Evolutionary conservation across 768 basidiomycete genomes (phyloP).

Genomic region (Kwoniella sp.): DNA sequence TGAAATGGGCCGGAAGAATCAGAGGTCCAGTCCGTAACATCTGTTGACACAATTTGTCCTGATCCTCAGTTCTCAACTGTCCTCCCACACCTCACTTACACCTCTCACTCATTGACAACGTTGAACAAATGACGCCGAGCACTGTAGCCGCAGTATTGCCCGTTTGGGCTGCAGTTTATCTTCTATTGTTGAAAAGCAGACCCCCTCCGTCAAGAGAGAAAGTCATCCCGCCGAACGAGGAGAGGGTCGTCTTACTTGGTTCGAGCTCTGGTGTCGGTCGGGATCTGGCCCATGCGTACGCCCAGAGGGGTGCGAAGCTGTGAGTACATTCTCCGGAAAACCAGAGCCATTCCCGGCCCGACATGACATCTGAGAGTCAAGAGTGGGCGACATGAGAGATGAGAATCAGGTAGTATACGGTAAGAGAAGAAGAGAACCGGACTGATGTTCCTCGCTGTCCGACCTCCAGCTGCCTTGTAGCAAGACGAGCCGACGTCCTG

Average conservation of each 20-base stretch:
- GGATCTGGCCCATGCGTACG: conserved; percentile 70
- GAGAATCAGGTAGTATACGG: too few relatives aligned
- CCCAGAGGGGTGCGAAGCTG: conserved; percentile 68
- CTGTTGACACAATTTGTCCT: too few relatives aligned
- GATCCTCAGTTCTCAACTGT: too few relatives aligned
- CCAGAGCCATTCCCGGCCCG: too few relatives aligned
- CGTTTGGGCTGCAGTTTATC: conserved; percentile 29
- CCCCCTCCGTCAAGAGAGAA: conserved; percentile 33
- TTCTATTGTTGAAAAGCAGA: conserved; percentile 24
- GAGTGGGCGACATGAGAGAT: too few relatives aligned
- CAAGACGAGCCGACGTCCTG: conserved; percentile 65
- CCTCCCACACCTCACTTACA: too few relatives aligned
- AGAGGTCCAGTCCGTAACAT: too few relatives aligned
- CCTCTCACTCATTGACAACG: too few relatives aligned
- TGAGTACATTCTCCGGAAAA: conserved; percentile 24
- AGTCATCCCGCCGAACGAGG: conserved; percentile 56
- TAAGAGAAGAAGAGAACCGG: too few relatives aligned
- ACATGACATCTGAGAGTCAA: too few relatives aligned
- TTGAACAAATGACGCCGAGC: too few relatives aligned
- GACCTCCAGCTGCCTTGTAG: conserved; percentile 67
- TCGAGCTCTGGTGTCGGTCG: conserved; percentile 82
- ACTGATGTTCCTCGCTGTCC: neutral
- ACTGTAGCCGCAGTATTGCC: neutral
- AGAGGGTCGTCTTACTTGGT: conserved; percentile 79
- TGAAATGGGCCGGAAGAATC: too few relatives aligned